Percentiles rank a stretch among this genome's conserved stretches.
phyloP scores from a whole-genome alignment of 805 yeast genomes.

The Candida chauliodis region DNA sequence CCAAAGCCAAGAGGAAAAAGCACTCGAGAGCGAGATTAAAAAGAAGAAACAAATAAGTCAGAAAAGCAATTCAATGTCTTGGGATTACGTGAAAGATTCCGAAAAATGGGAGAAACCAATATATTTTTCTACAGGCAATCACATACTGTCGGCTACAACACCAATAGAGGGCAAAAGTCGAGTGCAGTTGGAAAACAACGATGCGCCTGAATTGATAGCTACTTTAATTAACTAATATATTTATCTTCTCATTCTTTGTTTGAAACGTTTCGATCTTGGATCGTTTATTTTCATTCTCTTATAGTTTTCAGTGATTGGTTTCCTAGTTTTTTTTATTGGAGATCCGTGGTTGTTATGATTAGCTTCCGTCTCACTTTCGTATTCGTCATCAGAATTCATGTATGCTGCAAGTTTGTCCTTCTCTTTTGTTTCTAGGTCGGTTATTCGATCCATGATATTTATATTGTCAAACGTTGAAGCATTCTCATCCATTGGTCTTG shows the following conservation, averaged over 20 bases:
- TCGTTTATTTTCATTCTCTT: constrained; percentile 51
- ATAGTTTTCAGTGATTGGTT: constrained; percentile 46
- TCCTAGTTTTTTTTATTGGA: constrained; percentile 16
- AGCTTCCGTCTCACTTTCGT: constrained; percentile 8
- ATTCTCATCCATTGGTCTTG: constrained; percentile 32
- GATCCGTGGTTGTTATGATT: constrained; percentile 7
- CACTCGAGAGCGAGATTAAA: constrained; percentile 32
- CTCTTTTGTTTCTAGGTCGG: constrained; percentile 27
- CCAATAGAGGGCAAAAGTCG: constrained; percentile 12
- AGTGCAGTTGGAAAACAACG: constrained; percentile 21
- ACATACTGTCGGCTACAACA: neutral
- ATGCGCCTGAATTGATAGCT: constrained; percentile 20
- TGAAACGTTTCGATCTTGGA: constrained; percentile 38
- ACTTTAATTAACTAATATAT: constrained; percentile 11
- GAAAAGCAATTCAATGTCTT: constrained; percentile 31
- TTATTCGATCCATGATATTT: constrained; percentile 42
- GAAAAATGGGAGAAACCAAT: constrained; percentile 54
- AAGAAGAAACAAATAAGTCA: constrained; percentile 25
- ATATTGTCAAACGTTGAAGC: constrained; percentile 31
- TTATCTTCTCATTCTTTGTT: constrained; percentile 37
- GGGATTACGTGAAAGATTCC: constrained; percentile 61
- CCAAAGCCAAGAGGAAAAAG: constrained; percentile 31
- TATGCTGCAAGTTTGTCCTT: constrained; percentile 19
- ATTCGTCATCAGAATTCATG: constrained; percentile 17
- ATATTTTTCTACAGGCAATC: constrained; percentile 23